Evolutionary conservation across 345 rosid species (phyloP).

Genomic region (Gossypium thurberi): DNA sequence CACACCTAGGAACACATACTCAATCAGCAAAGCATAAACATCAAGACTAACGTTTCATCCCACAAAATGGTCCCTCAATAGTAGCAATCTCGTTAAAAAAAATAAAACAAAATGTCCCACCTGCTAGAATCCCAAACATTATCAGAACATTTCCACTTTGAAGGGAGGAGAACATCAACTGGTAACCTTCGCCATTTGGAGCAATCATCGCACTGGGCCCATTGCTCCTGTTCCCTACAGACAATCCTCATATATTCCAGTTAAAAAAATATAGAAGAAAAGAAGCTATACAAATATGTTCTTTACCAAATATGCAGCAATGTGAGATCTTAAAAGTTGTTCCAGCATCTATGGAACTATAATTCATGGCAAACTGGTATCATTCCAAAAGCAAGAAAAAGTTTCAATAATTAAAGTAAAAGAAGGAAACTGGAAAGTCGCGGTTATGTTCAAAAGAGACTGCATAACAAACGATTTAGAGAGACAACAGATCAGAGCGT

Average conservation of each 20-base stretch:
- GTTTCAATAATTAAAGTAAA: not conserved
- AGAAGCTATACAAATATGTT: not conserved
- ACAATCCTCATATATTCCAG: conserved; percentile 9
- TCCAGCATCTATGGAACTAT: not conserved
- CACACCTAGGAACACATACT: conserved; percentile 39
- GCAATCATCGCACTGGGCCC: conserved; percentile 88
- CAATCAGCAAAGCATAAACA: conserved; percentile 3
- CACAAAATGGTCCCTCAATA: not conserved
- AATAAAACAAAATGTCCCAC: conserved; percentile 19
- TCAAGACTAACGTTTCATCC: not conserved
- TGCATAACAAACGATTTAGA: not conserved
- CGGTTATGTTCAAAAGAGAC: not conserved
- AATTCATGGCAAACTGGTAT: not conserved
- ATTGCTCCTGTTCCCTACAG: conserved; percentile 62
- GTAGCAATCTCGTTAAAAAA: not conserved
- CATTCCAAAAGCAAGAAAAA: not conserved
- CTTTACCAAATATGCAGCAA: conserved; percentile 2
- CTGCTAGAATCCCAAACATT: conserved; percentile 71
- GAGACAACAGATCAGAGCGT: not conserved
- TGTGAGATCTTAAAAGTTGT: not conserved
- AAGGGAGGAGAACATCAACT: conserved; percentile 58
- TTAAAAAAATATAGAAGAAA: not conserved
- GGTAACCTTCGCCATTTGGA: conserved; percentile 83
- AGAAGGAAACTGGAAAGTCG: not conserved
- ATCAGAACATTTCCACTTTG: conserved; percentile 67